Base-by-base conservation (phyloP, 2,329 filamentous ascomycete genomes). In the Dothidotthia symphoricarpi region DNA sequence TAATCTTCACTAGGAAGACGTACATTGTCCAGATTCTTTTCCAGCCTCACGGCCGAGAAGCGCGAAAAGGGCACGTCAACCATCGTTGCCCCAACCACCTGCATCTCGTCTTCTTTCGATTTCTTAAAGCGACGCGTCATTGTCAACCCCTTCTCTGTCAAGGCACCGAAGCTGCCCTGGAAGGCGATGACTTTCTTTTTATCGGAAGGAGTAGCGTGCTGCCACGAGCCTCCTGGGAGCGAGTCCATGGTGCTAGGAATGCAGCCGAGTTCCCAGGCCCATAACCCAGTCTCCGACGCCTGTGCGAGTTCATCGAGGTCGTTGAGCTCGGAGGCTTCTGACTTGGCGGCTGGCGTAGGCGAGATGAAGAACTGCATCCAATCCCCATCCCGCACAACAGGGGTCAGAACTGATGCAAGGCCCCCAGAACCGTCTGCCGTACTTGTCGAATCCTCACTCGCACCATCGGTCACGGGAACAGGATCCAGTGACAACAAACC, bases 401-500 rank as follows among this genome's bases (percentile, higher is more conserved):
- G 76, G 7, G 73, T 73, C 6, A 78, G 65, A 3, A 69, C 64
- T 31, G 70, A 59, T 33, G 54, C 57, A 10, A 64, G 52, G 17
- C 59, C 55, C 24, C 56, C 46, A 15, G 61, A 55, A 8, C 58
- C 50, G 28, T 53, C 43, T 16, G 43, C 41, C 2, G 34, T 26
- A 19, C 36, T 36, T 11, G 38, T 16, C 15, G 31, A 10, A 15
- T 47, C 45, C 11, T 17, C 16, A 9, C 35, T n/a, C 10, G 22
- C n/a, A 6, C 43, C 24, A 16, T 41, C 29, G 16, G 28, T 48
- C 7, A 29, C 28, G 8, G 56, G 41, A 16, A 53, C 45, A 2
- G 88, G 86, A 56, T 93, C 87, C 3, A 94, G 73, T 5, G 87
- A 88, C 3, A 94, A 69, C 0, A 94, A 70, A 0, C 88, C 88